phyloP scores from a whole-genome alignment of 2,329 filamentous ascomycete genomes.

The Fusarium sp. region DNA sequence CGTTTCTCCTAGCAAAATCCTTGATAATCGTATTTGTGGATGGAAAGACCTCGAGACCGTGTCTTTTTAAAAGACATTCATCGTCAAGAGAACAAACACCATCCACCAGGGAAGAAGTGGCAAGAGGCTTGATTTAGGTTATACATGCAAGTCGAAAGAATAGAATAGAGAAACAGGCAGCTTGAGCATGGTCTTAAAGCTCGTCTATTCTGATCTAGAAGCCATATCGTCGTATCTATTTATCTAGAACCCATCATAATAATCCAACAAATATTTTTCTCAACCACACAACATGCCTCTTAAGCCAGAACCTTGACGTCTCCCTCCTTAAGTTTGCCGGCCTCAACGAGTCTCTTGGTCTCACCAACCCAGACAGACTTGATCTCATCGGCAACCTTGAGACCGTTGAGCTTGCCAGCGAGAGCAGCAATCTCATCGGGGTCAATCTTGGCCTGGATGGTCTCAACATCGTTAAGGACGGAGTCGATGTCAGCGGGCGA shows the following conservation, averaged over 20 bases:
- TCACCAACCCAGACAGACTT: constrained; percentile 86
- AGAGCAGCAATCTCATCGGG: constrained; percentile 89
- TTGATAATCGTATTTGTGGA: not conserved
- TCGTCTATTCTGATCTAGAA: constrained; percentile 33
- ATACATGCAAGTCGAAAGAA: not conserved
- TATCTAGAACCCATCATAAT: constrained; percentile 40
- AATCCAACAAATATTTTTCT: constrained; percentile 12
- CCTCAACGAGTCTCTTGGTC: constrained; percentile 80
- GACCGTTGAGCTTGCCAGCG: constrained; percentile 81
- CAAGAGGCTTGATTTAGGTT: not conserved
- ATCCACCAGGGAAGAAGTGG: not conserved
- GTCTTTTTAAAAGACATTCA: not conserved
- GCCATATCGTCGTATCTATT: constrained; percentile 42
- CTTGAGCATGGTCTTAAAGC: constrained; percentile 15
- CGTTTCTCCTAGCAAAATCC: not conserved
- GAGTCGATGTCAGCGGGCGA: constrained; percentile 83
- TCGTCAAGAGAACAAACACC: not conserved
- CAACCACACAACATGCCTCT: constrained; percentile 8
- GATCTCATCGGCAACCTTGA: constrained; percentile 86
- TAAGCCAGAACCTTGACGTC: constrained; percentile 77
- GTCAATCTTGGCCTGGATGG: constrained; percentile 88
- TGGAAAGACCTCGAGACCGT: not conserved
- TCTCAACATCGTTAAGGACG: constrained; percentile 87
- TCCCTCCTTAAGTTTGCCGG: constrained; percentile 87
- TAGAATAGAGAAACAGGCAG: constrained; percentile 7